Evolutionary conservation across 1,284 basidiomycete genomes (phyloP), one percentile per base, ranked within the genome.

Genomic region (Microbotryomycetes sp.): DNA sequence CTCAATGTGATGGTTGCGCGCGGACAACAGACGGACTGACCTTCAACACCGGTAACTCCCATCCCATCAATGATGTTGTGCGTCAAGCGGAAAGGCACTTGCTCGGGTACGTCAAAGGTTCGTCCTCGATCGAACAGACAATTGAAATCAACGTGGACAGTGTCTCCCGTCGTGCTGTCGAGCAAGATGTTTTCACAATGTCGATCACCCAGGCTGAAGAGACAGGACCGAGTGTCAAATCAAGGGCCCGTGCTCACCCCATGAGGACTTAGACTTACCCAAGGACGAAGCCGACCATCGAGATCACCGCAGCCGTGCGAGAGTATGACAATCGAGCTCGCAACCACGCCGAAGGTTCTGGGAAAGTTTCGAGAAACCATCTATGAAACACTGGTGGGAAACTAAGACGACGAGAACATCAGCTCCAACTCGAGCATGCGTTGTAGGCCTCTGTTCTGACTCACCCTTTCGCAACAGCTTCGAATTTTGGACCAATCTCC

Each of bases 101-200:
- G 82, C 75, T 99, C 96, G 0, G 91, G 89, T 2, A 89, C 87
- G 71, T 94, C 91, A 50, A 99, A 82, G 3, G 82, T 82, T 78
- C 88, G 89, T 1, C 90, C 92, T 81, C 92, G 94, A 70, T 98
- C 96, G 71, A 99, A 99, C 14, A 99, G 80, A 77, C 93, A 97
- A 75, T 98, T 97, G 71, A 99, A 91, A 76, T 99, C 96, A 53
- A 98, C 93, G 71, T 99, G 96, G 2, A 98, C 88, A 2, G 89
- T 85, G 73, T 97, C 93, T 3, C 96, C 96, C 0, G 86, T 88
- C 61, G 85, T 86, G 2, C 81, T 82, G 73, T 99, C 96, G 49
- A 98, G 84, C 12, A 99, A 80, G 53, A 98, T 97, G 73, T 99
- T 99, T 77, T 98, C 96, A 70, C 89, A 86, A 74, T 99, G 96